Base-by-base conservation (phyloP, 495 filamentous ascomycete species). In the Neurospora sp. region DNA sequence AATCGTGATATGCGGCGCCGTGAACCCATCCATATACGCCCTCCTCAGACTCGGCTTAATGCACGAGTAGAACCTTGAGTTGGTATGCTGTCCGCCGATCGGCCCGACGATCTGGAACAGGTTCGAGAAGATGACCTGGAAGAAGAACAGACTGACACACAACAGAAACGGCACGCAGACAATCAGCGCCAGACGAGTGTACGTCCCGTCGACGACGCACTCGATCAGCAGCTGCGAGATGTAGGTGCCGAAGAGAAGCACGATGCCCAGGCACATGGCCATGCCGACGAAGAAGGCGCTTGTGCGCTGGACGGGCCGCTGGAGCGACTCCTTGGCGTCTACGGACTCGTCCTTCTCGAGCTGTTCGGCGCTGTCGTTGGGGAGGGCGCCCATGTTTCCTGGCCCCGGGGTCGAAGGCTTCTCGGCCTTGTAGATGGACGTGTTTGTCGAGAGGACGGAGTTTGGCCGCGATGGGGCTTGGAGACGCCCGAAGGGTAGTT, bases 81-180 rank as follows among this genome's bases (percentile, higher is more conserved):
- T 93, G 72, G 83, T 80, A 20, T 85, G 86, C 78, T 92, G 84
- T 74, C 91, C 90, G 18, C 84, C 84, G 69, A 92, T 86, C 5
- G 91, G 91, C 10, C 91, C 91, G 38, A 93, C 86, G 38, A 88
- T 85, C 80, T 93, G 91, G 37, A 90, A 89, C 48, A 92, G 76
- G 78, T 89, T 90, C 70, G 90, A 90, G 71, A 92, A 82, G 73
- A 92, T 88, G 73, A 91, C 90, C 79, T 91, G 90, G 18, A 82
- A 89, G 76, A 91, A 91, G 82, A 91, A 91, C 75, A 93, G 80
- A 40, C 91, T 90, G 81, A 93, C 92, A 80, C 91, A 92, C 54
- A 92, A 80, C 76, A 92, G 89, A 37, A 92, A 83, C 2, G 90
- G 91, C 69, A 86, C 83, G 23, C 91, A 78, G 5, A 80, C 84